Conservation (phyloP, 371 early-diverging fungal genomes). For the Cokeromyces recurvatus region DNA sequence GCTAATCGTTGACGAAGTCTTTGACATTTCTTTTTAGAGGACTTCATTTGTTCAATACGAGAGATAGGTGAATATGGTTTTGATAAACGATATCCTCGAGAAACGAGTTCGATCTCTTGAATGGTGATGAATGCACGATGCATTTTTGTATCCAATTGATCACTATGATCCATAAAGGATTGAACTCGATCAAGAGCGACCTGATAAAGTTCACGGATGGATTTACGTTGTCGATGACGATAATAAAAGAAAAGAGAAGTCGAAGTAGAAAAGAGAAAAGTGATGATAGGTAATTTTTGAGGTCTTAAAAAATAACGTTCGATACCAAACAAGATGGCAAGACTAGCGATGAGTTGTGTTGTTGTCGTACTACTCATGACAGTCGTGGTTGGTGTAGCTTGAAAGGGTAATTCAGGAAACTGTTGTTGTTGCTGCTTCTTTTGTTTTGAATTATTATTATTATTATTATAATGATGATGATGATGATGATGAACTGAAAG, state of each 20-base stretch:
- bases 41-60: constrained; percentile 56
- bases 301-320: constrained; percentile 21
- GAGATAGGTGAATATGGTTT: constrained; percentile 61
- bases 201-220: constrained; percentile 47
- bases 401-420: constrained; percentile 21
- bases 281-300: constrained; percentile 13
- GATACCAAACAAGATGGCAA: constrained; percentile 20
- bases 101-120: constrained; percentile 70
- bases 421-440: too few relatives aligned
- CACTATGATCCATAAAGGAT: constrained; percentile 46
- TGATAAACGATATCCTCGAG: constrained; percentile 65
- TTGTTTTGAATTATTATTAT: neutral
- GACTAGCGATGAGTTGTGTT: constrained; percentile 9
- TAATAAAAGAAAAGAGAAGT: constrained; percentile 35
- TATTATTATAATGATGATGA: constrained; percentile 13
- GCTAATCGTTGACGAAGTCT: constrained; percentile 28
- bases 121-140: constrained; percentile 59
- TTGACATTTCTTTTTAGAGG: constrained; percentile 49
- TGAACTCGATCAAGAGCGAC: constrained; percentile 46
- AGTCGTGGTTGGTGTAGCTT: constrained; percentile 16
- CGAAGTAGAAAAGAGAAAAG: constrained; percentile 25
- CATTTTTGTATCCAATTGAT: constrained; percentile 53
- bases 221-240: constrained; percentile 40
- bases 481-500: constrained; percentile 44
- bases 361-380: constrained; percentile 9